Evolutionary conservation across 2,329 filamentous ascomycete genomes (phyloP), one percentile per base, ranked within the genome.

Genomic region (Fusarium zealandicum): DNA sequence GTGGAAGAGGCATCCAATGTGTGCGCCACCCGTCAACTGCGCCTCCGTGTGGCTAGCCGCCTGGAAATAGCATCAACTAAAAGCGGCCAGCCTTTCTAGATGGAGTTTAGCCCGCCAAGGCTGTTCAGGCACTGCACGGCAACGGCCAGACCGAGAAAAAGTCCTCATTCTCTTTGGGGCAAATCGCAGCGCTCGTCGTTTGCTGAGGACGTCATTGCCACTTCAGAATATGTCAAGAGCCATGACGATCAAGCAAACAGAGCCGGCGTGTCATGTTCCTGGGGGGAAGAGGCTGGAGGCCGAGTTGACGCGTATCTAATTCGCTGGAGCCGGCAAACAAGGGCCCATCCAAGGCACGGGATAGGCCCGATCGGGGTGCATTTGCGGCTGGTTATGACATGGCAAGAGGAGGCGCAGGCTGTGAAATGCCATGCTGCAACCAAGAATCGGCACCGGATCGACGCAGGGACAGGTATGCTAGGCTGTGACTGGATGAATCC

Each of bases 21-120:
- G n/a, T n/a, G n/a, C 9, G 42, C 39, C 54, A 54, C 51, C 43
- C 18, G 14, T 33, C 40, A 42, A n/a, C 43, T 46, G 33, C 43
- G 43, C 43, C 43, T 36, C 16, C 10, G 32, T 30, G 40, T 50
- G 54, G 50, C 40, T 59, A 40, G 33, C 57, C 25, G 14, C 22
- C 42, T 45, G n/a, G 25, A 61, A 61, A 61, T 61, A 61, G 53
- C 32, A 55, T 22, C 6, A 20, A 38, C 30, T 31, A 54, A 35
- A 38, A 37, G 17, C 37, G 20, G n/a, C n/a, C 22, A 25, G 13
- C 6, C 13, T 11, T 27, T 7, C 20, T 20, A 27, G 25, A 10
- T 9, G 1, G 36, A 20, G 5, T 38, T 14, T 8, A n/a, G n/a
- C n/a, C n/a, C n/a, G n/a, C n/a, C n/a, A n/a, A n/a, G n/a, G n/a